Conservation (phyloP, 179 eudicot genomes). For the Actinidia arguta region DNA sequence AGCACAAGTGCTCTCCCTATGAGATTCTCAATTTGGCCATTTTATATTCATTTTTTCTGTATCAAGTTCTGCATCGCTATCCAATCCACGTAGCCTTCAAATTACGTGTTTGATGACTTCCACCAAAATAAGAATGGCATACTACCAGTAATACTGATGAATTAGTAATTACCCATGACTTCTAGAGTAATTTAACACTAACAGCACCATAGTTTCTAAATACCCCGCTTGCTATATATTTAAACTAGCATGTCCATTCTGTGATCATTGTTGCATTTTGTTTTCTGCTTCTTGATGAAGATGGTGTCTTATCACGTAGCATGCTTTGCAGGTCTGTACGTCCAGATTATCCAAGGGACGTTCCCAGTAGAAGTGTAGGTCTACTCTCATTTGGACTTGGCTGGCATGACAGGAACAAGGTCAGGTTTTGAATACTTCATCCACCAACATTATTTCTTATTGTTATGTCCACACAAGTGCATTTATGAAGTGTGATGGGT, state of each 20-base stretch:
- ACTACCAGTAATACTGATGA: background rate
- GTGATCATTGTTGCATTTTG: background rate
- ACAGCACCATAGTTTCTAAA: background rate
- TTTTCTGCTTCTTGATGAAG: constrained; percentile 4
- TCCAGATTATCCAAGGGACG: constrained; percentile 46
- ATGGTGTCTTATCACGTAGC: background rate
- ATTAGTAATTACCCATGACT: background rate
- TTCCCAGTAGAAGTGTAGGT: constrained; percentile 47
- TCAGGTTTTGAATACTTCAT: constrained; percentile 13
- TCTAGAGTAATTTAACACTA: background rate
- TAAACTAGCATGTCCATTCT: background rate
- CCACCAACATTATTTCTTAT: background rate
- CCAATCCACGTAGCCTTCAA: background rate
- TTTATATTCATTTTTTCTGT: no score
- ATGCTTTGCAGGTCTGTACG: constrained; percentile 43
- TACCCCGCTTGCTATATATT: no score
- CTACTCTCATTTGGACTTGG: constrained; percentile 78
- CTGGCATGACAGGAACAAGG: constrained; percentile 86
- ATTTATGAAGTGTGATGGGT: background rate
- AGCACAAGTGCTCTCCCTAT: no score
- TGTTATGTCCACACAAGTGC: background rate
- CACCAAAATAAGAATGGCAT: background rate
- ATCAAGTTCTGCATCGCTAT: no score
- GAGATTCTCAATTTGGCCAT: no score
- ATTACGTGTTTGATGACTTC: background rate